phyloP scores from a whole-genome alignment of 2,329 filamentous ascomycete genomes.

The Chaetomium sp. region DNA sequence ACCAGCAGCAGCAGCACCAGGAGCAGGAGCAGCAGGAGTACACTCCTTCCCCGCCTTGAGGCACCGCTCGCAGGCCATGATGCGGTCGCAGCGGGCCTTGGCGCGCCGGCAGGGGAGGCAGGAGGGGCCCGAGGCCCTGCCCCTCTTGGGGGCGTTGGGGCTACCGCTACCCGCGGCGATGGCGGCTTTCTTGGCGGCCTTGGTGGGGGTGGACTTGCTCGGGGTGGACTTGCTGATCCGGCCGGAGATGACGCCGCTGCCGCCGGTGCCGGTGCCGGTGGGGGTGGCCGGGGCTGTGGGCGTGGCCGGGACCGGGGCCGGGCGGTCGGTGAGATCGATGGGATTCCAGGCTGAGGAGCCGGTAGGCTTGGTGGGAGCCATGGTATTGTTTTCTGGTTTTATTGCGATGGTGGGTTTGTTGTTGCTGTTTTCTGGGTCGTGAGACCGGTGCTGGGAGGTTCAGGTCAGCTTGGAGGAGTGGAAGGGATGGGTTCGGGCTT shows the following conservation, averaged over 20 bases:
- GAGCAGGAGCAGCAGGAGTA: no score
- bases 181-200: background rate
- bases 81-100: conserved; percentile 17
- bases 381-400: background rate
- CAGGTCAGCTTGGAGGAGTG: no score
- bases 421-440: background rate
- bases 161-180: background rate
- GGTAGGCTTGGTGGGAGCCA: conserved; percentile 1
- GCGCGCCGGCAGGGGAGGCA: conserved; percentile 16
- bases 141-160: background rate
- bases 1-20: no score
- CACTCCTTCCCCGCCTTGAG: conserved; percentile 9
- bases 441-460: background rate
- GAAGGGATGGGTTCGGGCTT: no score
- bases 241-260: background rate
- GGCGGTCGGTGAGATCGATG: background rate
- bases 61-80: conserved; percentile 15
- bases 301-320: no score
- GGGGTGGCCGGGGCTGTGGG: no score
- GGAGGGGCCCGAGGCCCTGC: conserved; percentile 5
- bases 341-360: background rate
- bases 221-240: conserved; percentile 5
- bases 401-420: background rate
- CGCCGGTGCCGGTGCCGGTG: background rate
- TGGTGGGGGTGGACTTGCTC: no score